Percentiles rank a stretch among this genome's conserved stretches.
Conservation (phyloP, 2,329 filamentous ascomycete species). For the Ophiostoma sp. region DNA sequence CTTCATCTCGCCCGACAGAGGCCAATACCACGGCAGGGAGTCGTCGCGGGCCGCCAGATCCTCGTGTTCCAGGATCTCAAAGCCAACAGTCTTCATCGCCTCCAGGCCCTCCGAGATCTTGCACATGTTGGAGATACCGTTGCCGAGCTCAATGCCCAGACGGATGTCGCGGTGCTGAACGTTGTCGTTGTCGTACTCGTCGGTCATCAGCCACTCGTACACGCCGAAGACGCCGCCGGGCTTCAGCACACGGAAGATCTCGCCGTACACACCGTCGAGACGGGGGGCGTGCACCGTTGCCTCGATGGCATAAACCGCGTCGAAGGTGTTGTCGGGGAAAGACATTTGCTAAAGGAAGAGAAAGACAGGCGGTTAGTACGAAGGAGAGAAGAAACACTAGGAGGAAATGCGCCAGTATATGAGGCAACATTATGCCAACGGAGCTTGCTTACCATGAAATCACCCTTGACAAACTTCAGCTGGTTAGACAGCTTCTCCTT, state of each 20-base stretch:
- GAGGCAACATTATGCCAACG: not conserved
- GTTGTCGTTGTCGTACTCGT: conserved; percentile 88
- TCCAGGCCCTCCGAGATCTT: conserved; percentile 72
- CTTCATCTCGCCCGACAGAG: conserved; percentile 78
- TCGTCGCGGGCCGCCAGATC: conserved; percentile 79
- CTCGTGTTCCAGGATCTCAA: conserved; percentile 79
- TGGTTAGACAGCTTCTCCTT: conserved; percentile 80
- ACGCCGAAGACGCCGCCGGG: conserved; percentile 94
- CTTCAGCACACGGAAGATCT: conserved; percentile 94
- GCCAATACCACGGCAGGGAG: conserved; percentile 89
- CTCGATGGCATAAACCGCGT: conserved; percentile 96
- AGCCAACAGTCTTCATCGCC: conserved; percentile 85
- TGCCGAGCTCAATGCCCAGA: conserved; percentile 90
- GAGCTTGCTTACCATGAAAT: conserved; percentile 72
- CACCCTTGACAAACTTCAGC: conserved; percentile 85
- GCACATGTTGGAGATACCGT: conserved; percentile 96
- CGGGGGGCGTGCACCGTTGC: conserved; percentile 93
- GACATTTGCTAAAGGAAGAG: conserved; percentile 67
- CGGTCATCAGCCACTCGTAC: conserved; percentile 99
- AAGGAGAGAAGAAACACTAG: not conserved
- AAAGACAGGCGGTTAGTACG: not conserved
- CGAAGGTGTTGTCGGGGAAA: conserved; percentile 88
- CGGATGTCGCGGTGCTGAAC: conserved; percentile 84
- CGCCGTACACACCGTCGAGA: conserved; percentile 86
- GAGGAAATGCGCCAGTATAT: not conserved